Evolutionary conservation across 176 grass and related monocot genomes (phyloP), one percentile per base, ranked within the genome.

Genomic region (Ananas comosus): DNA sequence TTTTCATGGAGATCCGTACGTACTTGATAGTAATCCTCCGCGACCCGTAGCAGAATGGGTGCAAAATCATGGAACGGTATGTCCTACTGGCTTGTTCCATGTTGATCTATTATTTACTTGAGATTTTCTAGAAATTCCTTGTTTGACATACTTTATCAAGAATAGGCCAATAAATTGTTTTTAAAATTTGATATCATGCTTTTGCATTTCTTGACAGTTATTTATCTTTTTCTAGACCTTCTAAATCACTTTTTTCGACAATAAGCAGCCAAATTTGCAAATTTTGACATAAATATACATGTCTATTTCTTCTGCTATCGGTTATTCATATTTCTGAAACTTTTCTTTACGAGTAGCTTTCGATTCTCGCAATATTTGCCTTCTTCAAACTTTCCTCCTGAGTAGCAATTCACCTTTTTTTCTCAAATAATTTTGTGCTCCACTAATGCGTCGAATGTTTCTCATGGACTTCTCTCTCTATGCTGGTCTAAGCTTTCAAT

Each of bases 1-100:
- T 75, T 11, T 84, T 22, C 66, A 79, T 70, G 82, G 82, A 48
- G 82, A 84, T 53, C 76, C 70, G 13, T 64, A 47, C 59, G 19
- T 65, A 71, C 52, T 4, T 29, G 29, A 69, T 53, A 27, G 25
- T 27, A 27, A 27, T 2, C 42, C 70, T 24, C 58, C 72, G 47
- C 73, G 21, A 33, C 75, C 76, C 27, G 2, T 79, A n/a, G 7
- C 11, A 9, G 0, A 51, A 11, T 84, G 82, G 82, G 2, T 79
- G 21, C 42, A 84, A 23, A 75, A 74, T 51, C 76, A 79, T 68
- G 64, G 51, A 61, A 27, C 69, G 0, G 81, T 83, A 73, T 51
- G 75, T 78, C 48, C 8, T 64, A 10, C n/a, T 27, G 3, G 16
- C 12, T 56, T 12, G 16, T 56, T 56, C 16, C 6, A 56, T 14